Evolutionary conservation across 768 basidiomycete species (phyloP).

Genomic region (Serendipita vermifera): DNA sequence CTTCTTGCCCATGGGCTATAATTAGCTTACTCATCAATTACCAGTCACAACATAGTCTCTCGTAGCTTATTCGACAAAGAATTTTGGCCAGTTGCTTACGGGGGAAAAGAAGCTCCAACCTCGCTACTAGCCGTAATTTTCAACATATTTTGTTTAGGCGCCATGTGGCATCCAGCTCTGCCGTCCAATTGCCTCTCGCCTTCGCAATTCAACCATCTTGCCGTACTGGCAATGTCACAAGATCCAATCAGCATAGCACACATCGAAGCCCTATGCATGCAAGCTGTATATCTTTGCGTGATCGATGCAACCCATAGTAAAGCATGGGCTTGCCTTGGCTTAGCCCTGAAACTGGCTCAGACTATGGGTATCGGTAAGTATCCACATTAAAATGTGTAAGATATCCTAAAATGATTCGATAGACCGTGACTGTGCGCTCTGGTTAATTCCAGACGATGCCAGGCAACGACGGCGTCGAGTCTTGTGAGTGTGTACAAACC

Average conservation of each 20-base stretch:
- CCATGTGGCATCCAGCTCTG: neutral
- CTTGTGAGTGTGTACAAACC: neutral
- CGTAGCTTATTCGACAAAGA: neutral
- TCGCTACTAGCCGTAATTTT: neutral
- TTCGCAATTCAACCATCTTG: neutral
- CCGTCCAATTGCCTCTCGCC: neutral
- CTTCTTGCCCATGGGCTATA: neutral
- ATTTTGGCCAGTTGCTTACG: constrained; percentile 6
- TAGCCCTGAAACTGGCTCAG: neutral
- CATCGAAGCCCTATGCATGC: neutral
- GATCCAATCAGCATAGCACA: constrained; percentile 3
- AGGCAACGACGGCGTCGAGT: neutral
- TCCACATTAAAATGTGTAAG: neutral
- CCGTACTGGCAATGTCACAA: neutral
- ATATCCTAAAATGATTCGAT: neutral
- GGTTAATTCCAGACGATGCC: neutral
- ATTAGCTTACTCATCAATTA: neutral
- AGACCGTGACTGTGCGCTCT: neutral
- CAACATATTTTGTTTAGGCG: neutral
- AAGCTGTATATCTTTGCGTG: neutral
- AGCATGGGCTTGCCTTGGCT: neutral
- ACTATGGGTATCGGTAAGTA: neutral
- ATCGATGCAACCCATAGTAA: neutral
- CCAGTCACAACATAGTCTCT: neutral
- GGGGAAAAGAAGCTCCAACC: neutral